These are phyloP conservation scores for Tricholoma flavovirens DNA, from an alignment of 768 basidiomycete genomes.

Conservation along the genomic window DNA sequence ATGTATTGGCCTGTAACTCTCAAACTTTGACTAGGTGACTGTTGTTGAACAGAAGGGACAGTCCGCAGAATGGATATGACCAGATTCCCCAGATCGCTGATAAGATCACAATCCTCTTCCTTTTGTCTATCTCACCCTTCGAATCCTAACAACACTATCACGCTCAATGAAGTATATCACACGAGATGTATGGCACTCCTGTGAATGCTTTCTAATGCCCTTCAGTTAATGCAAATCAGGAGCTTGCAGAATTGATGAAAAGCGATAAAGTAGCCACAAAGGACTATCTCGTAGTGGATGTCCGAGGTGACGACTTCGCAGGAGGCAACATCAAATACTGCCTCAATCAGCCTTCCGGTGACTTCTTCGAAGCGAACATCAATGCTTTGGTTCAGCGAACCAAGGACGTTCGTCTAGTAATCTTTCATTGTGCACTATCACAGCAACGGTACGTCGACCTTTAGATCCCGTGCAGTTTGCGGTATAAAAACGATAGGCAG, in stretches of 20 bases:
- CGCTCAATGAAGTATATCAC: slow-evolving; percentile 17
- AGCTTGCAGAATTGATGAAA: slow-evolving; percentile 66
- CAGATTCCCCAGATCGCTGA: too few species aligned
- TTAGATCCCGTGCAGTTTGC: background rate
- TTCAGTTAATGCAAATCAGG: slow-evolving; percentile 32
- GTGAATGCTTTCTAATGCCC: background rate
- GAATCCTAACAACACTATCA: too few species aligned
- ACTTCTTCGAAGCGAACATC: slow-evolving; percentile 48
- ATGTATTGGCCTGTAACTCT: too few species aligned
- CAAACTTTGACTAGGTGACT: too few species aligned
- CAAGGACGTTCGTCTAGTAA: slow-evolving; percentile 53
- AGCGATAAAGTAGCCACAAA: slow-evolving; percentile 50
- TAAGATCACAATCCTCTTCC: too few species aligned
- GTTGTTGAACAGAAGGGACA: too few species aligned
- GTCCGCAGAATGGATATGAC: too few species aligned
- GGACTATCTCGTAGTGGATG: slow-evolving; percentile 77
- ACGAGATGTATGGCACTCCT: slow-evolving; percentile 11
- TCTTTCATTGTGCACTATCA: slow-evolving; percentile 78
- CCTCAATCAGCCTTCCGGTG: slow-evolving; percentile 54
- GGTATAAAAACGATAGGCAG: slow-evolving; percentile 28
- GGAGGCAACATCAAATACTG: slow-evolving; percentile 76
- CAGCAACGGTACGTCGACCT: slow-evolving; percentile 58
- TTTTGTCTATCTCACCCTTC: too few species aligned
- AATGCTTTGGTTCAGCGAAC: slow-evolving; percentile 54
- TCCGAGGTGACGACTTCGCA: slow-evolving; percentile 74